Conservation (phyloP, 2,329 filamentous ascomycete genomes). For the Aspergillus ibericus region DNA sequence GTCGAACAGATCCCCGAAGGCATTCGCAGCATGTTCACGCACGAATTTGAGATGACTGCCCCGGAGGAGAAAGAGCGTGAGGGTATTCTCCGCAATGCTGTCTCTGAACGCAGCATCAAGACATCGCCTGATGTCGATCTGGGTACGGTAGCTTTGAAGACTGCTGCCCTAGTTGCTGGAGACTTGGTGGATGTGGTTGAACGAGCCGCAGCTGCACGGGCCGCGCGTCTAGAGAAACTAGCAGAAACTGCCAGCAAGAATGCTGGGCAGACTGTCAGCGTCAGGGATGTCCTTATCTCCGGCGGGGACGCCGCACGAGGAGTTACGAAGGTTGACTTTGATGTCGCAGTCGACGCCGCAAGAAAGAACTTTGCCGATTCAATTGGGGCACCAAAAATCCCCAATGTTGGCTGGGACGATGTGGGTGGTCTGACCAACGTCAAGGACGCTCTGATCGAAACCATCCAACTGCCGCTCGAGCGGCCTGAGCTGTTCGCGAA, state of each 20-base stretch:
- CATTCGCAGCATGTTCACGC: constrained; percentile 86
- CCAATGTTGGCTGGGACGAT: constrained; percentile 94
- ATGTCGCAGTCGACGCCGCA: constrained; percentile 89
- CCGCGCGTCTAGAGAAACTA: constrained; percentile 71
- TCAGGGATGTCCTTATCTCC: constrained; percentile 83
- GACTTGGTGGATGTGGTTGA: constrained; percentile 94
- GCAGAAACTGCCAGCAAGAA: constrained; percentile 47
- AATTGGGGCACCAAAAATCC: constrained; percentile 96
- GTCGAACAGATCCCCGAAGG: constrained; percentile 92
- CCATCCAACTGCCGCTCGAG: constrained; percentile 88
- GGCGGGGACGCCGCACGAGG: constrained; percentile 78
- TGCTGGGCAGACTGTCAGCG: constrained; percentile 51
- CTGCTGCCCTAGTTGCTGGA: constrained; percentile 89
- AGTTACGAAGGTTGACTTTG: constrained; percentile 80
- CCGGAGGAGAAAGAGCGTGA: constrained; percentile 92
- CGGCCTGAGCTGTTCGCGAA: constrained; percentile 92
- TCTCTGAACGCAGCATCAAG: constrained; percentile 73
- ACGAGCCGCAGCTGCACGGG: constrained; percentile 75
- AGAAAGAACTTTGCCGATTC: constrained; percentile 97
- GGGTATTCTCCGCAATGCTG: constrained; percentile 75
- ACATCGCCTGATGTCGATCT: constrained; percentile 83
- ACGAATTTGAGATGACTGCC: constrained; percentile 90
- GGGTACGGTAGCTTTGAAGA: constrained; percentile 84
- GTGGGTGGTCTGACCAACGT: constrained; percentile 91
- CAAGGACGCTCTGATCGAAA: constrained; percentile 96